These are phyloP conservation scores for Venturia aucupariae DNA, from an alignment of 2,329 filamentous ascomycete genomes.

Conservation along the genomic window DNA sequence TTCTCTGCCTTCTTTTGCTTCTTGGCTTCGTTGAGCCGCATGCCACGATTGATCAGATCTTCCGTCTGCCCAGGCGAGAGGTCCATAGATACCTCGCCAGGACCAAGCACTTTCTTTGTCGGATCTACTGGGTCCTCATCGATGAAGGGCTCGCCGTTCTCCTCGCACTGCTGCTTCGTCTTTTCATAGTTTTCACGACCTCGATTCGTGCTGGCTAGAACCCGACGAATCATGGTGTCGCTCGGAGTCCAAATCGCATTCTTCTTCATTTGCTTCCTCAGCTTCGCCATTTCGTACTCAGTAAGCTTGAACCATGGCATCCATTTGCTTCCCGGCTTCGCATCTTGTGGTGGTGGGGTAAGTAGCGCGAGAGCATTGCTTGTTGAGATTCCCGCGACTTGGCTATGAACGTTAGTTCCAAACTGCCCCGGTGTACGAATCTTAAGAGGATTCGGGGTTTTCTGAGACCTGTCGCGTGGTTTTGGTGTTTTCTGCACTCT, in stretches of 20 bases:
- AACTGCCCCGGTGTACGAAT: slow-evolving; percentile 36
- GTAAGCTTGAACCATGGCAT: slow-evolving; percentile 56
- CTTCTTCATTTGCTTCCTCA: slow-evolving; percentile 85
- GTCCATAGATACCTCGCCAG: slow-evolving; percentile 53
- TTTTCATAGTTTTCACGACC: slow-evolving; percentile 37
- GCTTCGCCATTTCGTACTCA: slow-evolving; percentile 58
- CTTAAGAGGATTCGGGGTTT: slow-evolving; percentile 21
- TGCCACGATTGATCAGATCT: slow-evolving; percentile 53
- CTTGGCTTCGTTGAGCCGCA: slow-evolving; percentile 71
- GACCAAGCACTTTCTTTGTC: slow-evolving; percentile 38
- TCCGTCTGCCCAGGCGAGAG: slow-evolving; percentile 35
- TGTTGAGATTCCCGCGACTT: slow-evolving; percentile 49
- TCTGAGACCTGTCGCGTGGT: slow-evolving; percentile 8
- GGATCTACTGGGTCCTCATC: slow-evolving; percentile 37
- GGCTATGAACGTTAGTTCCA: slow-evolving; percentile 46
- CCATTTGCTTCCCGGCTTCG: slow-evolving; percentile 50
- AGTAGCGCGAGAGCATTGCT: slow-evolving; percentile 52
- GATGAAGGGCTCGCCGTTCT: slow-evolving; percentile 55
- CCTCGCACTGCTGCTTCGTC: slow-evolving; percentile 56
- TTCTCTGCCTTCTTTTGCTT: slow-evolving; percentile 53
- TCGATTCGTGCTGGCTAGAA: slow-evolving; percentile 62
- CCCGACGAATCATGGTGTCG: slow-evolving; percentile 75
- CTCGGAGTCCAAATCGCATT: slow-evolving; percentile 79
- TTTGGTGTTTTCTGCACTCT: slow-evolving; percentile 19
- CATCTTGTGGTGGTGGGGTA: slow-evolving; percentile 50